Conservation (phyloP, 805 yeast genomes). For the Pichia heedii region DNA sequence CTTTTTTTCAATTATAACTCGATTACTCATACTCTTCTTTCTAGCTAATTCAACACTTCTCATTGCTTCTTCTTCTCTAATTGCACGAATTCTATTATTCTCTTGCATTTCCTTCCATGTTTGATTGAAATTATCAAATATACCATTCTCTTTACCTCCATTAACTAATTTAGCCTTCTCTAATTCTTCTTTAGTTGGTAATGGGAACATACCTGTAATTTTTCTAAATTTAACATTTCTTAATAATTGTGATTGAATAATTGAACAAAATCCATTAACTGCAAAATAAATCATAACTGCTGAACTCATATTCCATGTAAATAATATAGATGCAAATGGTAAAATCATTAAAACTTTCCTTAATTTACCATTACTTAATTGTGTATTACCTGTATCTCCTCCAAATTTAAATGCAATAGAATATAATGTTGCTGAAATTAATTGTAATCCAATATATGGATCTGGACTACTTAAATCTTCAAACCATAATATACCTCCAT, state of each 20-base stretch:
- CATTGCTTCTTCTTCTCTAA: slow-evolving; percentile 19
- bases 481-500: slow-evolving; percentile 83
- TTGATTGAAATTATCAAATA: slow-evolving; percentile 24
- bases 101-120: slow-evolving; percentile 26
- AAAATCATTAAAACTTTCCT: slow-evolving; percentile 59
- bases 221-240: slow-evolving; percentile 52
- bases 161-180: slow-evolving; percentile 7
- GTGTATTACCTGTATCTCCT: slow-evolving; percentile 76
- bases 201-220: slow-evolving; percentile 43
- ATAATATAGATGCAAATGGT: slow-evolving; percentile 79
- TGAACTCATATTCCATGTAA: slow-evolving; percentile 79
- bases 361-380: slow-evolving; percentile 29
- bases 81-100: slow-evolving; percentile 19
- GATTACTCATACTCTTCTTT: slow-evolving; percentile 18
- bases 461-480: slow-evolving; percentile 71
- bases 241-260: slow-evolving; percentile 60
- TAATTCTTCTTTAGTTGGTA: slow-evolving; percentile 27
- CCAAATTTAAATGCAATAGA: slow-evolving; percentile 72
- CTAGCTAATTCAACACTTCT: slow-evolving; percentile 23
- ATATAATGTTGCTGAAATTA: slow-evolving; percentile 70
- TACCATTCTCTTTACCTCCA: slow-evolving; percentile 20
- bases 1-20: slow-evolving; percentile 23
- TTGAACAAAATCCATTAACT: slow-evolving; percentile 67
- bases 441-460: slow-evolving; percentile 84
- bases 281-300: slow-evolving; percentile 83